Conservation (phyloP, 1,284 basidiomycete species). For the Pterulicium gracile region DNA sequence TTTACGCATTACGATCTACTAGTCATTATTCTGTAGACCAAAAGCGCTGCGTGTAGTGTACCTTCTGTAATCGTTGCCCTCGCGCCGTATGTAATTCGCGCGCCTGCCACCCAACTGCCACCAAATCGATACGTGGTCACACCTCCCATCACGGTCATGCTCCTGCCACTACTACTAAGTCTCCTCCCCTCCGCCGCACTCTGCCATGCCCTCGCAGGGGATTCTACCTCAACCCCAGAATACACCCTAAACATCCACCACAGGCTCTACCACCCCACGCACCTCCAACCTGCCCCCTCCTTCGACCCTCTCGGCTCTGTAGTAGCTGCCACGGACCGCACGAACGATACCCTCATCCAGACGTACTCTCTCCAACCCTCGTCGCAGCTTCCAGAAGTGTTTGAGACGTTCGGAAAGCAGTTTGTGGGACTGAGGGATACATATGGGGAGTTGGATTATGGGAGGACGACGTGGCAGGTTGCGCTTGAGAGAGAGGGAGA, state of each 20-base stretch:
- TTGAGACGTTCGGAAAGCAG: conserved; percentile 28
- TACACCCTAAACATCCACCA: neutral
- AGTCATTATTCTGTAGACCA: no score
- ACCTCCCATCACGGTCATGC: neutral
- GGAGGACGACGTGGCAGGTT: conserved; percentile 58
- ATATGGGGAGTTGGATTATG: conserved; percentile 19
- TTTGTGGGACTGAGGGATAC: conserved; percentile 20
- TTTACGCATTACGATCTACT: no score
- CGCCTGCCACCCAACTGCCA: no score
- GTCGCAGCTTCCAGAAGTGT: conserved; percentile 30
- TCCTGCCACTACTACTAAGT: neutral
- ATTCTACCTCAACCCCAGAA: neutral
- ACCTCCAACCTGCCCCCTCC: neutral
- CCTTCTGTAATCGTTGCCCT: conserved; percentile 1
- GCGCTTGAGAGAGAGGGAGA: conserved; percentile 51
- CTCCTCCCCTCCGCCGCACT: conserved; percentile 13
- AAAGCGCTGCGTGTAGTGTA: no score
- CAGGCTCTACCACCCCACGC: neutral
- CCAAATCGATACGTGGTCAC: neutral
- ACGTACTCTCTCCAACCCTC: conserved; percentile 25
- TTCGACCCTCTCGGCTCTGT: neutral
- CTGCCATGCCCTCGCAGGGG: conserved; percentile 5
- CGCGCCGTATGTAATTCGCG: no score
- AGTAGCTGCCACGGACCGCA: conserved; percentile 22
- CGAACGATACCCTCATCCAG: no score